Percentiles rank a stretch among this genome's conserved stretches.
Evolutionary conservation across 192 early-diverging fungal species (phyloP).

Genomic region (Mortierella alpina): DNA sequence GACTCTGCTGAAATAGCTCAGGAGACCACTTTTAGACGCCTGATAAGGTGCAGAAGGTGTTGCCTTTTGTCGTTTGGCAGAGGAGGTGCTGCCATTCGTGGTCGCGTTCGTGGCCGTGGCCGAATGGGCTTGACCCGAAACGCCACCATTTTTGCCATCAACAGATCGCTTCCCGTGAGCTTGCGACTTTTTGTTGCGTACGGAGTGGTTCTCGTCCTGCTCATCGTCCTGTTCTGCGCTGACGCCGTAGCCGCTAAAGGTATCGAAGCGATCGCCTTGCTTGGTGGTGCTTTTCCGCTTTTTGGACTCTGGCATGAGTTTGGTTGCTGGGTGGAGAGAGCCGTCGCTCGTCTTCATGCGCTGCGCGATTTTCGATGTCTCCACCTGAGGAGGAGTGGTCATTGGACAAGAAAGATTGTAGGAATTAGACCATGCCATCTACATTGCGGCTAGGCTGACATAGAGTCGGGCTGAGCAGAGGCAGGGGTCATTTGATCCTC

Average conservation of each 20-base stretch:
- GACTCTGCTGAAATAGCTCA: constrained; percentile 22
- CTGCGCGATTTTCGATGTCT: constrained; percentile 18
- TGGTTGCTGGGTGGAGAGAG: neutral
- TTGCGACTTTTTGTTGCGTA: neutral
- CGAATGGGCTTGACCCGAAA: neutral
- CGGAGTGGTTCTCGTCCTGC: constrained; percentile 24
- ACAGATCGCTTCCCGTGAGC: neutral
- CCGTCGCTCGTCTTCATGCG: constrained; percentile 38
- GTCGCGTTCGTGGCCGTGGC: neutral
- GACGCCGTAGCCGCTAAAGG: constrained; percentile 17
- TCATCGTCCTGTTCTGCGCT: constrained; percentile 2
- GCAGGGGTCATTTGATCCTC: too few species aligned
- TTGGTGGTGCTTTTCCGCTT: constrained; percentile 15
- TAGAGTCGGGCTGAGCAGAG: too few species aligned
- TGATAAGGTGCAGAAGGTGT: neutral
- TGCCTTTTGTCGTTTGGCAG: constrained; percentile 22
- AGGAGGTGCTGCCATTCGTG: constrained; percentile 3
- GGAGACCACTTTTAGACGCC: neutral
- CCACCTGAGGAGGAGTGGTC: neutral
- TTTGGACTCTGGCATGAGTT: constrained; percentile 5
- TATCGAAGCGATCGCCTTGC: neutral
- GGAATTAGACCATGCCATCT: neutral
- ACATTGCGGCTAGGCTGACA: neutral
- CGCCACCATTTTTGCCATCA: neutral
- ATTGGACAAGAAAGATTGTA: neutral